These are phyloP conservation scores for Nectriaceae sp. DNA, from an alignment of 2,329 filamentous ascomycete genomes.

Conservation along the genomic window DNA sequence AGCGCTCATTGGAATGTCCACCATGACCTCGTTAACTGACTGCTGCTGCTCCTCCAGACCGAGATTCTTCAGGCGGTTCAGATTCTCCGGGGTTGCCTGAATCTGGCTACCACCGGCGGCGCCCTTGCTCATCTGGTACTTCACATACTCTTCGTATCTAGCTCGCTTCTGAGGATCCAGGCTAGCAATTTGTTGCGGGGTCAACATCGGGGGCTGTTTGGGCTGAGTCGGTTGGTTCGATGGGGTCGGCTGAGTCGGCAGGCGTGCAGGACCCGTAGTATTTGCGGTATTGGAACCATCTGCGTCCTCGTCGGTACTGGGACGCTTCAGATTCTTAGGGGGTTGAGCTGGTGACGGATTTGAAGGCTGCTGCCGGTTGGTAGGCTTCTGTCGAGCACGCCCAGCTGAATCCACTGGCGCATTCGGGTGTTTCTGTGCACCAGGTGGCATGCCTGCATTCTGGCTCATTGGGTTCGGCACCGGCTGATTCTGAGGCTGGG, in stretches of 20 bases:
- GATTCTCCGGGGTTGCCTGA: constrained; percentile 22
- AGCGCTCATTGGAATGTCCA: constrained; percentile 48
- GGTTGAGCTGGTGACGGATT: constrained; percentile 41
- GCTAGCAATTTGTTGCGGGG: constrained; percentile 38
- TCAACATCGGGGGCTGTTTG: constrained; percentile 25
- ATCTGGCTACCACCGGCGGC: constrained; percentile 14
- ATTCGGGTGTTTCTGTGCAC: constrained; percentile 33
- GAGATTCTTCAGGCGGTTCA: constrained; percentile 37
- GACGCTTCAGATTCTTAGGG: constrained; percentile 52
- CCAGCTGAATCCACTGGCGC: constrained; percentile 28
- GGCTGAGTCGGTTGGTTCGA: constrained; percentile 28
- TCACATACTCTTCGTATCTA: constrained; percentile 43
- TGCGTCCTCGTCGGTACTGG: constrained; percentile 47
- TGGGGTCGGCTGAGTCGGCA: constrained; percentile 2
- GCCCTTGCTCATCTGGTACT: constrained; percentile 28
- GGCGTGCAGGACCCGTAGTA: constrained; percentile 12
- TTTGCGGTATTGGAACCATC: constrained; percentile 30
- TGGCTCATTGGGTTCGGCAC: constrained; percentile 48
- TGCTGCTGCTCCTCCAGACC: constrained; percentile 43
- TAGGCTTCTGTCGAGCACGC: constrained; percentile 28
- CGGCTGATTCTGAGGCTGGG: constrained; percentile 40
- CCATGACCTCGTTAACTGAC: constrained; percentile 41
- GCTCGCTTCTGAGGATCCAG: constrained; percentile 48
- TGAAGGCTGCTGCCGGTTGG: constrained; percentile 37
- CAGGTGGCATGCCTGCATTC: constrained; percentile 31